phyloP scores from a whole-genome alignment of 2,329 filamentous ascomycete genomes.

The Aureobasidium pullulans region DNA sequence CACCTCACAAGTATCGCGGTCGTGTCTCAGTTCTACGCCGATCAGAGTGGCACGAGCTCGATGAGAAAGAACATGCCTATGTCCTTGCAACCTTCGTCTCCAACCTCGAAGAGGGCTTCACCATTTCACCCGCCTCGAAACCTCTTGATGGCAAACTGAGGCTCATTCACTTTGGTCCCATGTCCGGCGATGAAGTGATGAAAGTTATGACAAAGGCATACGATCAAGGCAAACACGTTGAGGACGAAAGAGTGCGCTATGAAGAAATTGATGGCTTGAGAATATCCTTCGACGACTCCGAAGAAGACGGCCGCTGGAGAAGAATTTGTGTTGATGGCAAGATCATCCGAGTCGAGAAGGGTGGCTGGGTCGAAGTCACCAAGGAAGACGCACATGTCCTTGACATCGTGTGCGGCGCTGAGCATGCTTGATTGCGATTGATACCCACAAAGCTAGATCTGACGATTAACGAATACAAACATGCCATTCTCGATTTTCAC shows the following conservation, averaged over 20 bases:
- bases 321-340: slow-evolving; percentile 88
- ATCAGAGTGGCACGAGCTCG: slow-evolving; percentile 28
- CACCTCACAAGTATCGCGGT: slow-evolving; percentile 51
- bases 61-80: slow-evolving; percentile 59
- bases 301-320: slow-evolving; percentile 68
- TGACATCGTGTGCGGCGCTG: slow-evolving; percentile 26
- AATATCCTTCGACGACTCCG: slow-evolving; percentile 60
- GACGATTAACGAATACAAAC: background rate
- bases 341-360: slow-evolving; percentile 65
- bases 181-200: slow-evolving; percentile 62
- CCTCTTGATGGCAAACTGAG: slow-evolving; percentile 65
- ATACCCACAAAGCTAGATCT: background rate
- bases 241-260: slow-evolving; percentile 57
- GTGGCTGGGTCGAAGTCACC: slow-evolving; percentile 63
- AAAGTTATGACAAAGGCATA: slow-evolving; percentile 63
- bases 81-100: slow-evolving; percentile 69
- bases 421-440: background rate
- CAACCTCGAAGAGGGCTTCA: slow-evolving; percentile 73
- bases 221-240: slow-evolving; percentile 48
- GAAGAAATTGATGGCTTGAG: slow-evolving; percentile 59
- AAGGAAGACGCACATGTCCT: slow-evolving; percentile 38
- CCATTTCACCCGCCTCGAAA: slow-evolving; percentile 65
- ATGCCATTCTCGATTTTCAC: too few species aligned
- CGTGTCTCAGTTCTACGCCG: slow-evolving; percentile 38
- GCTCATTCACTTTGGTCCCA: slow-evolving; percentile 66